phyloP scores from a whole-genome alignment of 2,329 filamentous ascomycete species.

The Dothidotthia symphoricarpi region DNA sequence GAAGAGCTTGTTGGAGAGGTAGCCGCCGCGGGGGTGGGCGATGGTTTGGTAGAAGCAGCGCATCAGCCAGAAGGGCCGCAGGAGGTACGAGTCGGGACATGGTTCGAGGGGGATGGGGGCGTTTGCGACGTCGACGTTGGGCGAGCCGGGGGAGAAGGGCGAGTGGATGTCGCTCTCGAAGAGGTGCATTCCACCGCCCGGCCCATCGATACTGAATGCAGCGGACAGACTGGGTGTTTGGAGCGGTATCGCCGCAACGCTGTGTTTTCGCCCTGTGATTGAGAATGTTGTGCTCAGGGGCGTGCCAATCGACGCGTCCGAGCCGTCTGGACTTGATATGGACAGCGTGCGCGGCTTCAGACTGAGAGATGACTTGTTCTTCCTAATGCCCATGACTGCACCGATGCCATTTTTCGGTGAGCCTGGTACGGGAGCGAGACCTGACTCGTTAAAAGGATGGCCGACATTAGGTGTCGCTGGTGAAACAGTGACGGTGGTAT shows the following conservation, averaged over 20 bases:
- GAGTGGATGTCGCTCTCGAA: conserved; percentile 83
- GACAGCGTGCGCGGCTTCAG: conserved; percentile 74
- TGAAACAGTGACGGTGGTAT: conserved; percentile 43
- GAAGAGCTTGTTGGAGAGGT: conserved; percentile 87
- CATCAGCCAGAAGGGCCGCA: conserved; percentile 99
- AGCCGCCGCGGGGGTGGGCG: conserved; percentile 85
- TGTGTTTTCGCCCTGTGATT: conserved; percentile 47
- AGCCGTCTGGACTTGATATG: conserved; percentile 57
- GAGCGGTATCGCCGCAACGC: conserved; percentile 61
- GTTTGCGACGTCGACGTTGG: conserved; percentile 61
- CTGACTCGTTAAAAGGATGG: conserved; percentile 47
- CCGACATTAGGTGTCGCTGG: conserved; percentile 38
- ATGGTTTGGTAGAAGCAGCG: conserved; percentile 89
- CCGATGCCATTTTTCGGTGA: conserved; percentile 37
- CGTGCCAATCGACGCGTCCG: conserved; percentile 70
- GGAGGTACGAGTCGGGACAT: conserved; percentile 81
- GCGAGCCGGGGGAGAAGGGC: conserved; percentile 61
- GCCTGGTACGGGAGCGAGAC: conserved; percentile 25
- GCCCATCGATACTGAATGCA: conserved; percentile 59
- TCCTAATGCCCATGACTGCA: conserved; percentile 41
- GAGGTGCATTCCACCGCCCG: conserved; percentile 69
- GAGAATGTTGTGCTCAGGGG: conserved; percentile 69
- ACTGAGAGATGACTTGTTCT: conserved; percentile 58
- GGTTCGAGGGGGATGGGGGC: conserved; percentile 80
- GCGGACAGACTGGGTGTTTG: conserved; percentile 64